Conservation (phyloP, 257 asterid species). For the Fraxinus excelsior region DNA sequence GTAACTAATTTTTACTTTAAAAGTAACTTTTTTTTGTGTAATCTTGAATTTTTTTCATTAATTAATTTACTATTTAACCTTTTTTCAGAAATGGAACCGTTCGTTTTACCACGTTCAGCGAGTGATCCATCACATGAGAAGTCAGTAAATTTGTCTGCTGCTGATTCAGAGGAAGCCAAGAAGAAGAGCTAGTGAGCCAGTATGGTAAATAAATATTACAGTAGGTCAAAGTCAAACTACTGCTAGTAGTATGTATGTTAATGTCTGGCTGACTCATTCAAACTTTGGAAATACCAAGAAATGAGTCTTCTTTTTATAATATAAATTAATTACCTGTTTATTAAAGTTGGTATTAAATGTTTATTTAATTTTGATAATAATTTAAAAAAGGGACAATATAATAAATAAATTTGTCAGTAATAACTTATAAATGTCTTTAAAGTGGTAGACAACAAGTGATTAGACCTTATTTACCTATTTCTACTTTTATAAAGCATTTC, state of each 20-base stretch:
- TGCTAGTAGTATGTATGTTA: constrained; percentile 33
- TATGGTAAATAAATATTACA: constrained; percentile 22
- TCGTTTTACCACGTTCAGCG: constrained; percentile 54
- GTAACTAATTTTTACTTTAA: constrained; percentile 26
- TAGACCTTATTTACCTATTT: background rate
- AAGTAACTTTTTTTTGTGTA: too few relatives aligned
- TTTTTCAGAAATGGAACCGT: constrained; percentile 48
- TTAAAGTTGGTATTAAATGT: background rate
- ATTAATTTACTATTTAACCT: too few relatives aligned
- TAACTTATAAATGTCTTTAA: background rate
- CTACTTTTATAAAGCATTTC: background rate
- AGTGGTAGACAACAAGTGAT: constrained; percentile 5
- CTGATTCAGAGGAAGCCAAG: constrained; percentile 31
- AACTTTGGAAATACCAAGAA: constrained; percentile 34
- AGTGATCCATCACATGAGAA: constrained; percentile 71
- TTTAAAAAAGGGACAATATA: background rate
- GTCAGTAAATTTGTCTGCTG: constrained; percentile 29
- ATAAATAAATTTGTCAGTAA: background rate
- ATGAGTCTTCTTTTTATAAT: constrained; percentile 37
- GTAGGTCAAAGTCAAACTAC: constrained; percentile 51
- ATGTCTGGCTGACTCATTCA: constrained; percentile 33
- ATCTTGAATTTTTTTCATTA: too few relatives aligned
- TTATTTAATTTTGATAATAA: too few relatives aligned
- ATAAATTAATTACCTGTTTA: too few relatives aligned
- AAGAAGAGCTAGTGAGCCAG: too few relatives aligned